Base-by-base conservation (phyloP, 73 alveolate genomes). In the Paramecium bursaria region DNA sequence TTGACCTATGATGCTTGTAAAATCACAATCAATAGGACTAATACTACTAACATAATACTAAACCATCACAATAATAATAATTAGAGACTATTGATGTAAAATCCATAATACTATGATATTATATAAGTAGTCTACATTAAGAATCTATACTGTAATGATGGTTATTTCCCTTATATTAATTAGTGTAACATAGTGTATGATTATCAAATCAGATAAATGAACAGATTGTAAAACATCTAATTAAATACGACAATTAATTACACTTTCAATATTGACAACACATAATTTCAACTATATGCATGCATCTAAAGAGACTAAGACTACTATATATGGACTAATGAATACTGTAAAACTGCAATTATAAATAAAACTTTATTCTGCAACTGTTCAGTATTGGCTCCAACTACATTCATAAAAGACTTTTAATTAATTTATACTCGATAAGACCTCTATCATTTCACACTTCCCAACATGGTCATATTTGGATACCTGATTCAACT, bases 311-410 rank as follows among this genome's bases (percentile, higher is more conserved):
- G 27, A 51, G 10, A 11, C 74, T 51, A 4, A 0, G 0, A 21
- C 74, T 26, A n/a, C n/a, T 51, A 51, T 51, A 44, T 26, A 51
- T 51, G 74, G 74, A 25, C 74, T 26, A 51, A 51, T 21, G 2
- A 51, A 51, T 26, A 51, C 27, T 51, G 74, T 19, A 1, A 17
- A 14, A 2, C 27, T 0, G 0, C 23, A 13, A 10, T 3, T 11
- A 3, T 4, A 0, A 51, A 51, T 51, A 2, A 17, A 19, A 4
- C 74, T 3, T 21, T 26, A 11, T 51, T 21, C 27, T 51, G 74
- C 35, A 51, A 51, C 27, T 51, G 74, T 51, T 26, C 74, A 17
- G 27, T 19, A 4, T 44, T 51, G 23, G 74, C 74, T 51, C 74
- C 74, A 21, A 51, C 74, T 21, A 51, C 74, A 1, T n/a, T n/a